Evolutionary conservation across 2,329 filamentous ascomycete genomes (phyloP).

Genomic region (Fusarium bulbicola): DNA sequence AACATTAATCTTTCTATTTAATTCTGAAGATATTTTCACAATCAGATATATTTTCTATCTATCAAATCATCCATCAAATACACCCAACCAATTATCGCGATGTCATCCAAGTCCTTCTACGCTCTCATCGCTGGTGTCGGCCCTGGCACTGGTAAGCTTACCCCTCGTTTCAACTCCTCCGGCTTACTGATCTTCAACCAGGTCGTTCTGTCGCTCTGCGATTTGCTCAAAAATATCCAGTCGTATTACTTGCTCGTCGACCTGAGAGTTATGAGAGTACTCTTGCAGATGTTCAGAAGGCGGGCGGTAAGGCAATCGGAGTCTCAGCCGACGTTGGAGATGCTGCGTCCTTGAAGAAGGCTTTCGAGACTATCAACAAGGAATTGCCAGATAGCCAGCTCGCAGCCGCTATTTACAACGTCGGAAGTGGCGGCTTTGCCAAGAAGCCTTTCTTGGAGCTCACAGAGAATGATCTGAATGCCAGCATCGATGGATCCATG

Average conservation of each 20-base stretch:
- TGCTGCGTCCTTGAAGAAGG: slow-evolving; percentile 58
- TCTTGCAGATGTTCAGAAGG: slow-evolving; percentile 72
- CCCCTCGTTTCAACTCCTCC: background rate
- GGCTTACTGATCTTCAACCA: slow-evolving; percentile 20
- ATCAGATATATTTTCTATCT: background rate
- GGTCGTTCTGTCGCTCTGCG: slow-evolving; percentile 62
- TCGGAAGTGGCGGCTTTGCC: slow-evolving; percentile 58
- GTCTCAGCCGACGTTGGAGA: slow-evolving; percentile 64
- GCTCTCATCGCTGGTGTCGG: slow-evolving; percentile 77
- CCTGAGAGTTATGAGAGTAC: slow-evolving; percentile 72
- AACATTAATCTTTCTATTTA: background rate
- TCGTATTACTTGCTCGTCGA: slow-evolving; percentile 77
- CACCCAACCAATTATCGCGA: background rate
- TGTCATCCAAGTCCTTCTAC: slow-evolving; percentile 58
- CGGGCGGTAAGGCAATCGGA: slow-evolving; percentile 75
- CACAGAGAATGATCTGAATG: slow-evolving; percentile 59
- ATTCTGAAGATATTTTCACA: background rate
- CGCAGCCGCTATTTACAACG: slow-evolving; percentile 77
- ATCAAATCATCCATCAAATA: background rate
- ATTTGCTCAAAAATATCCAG: slow-evolving; percentile 73
- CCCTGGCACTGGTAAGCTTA: slow-evolving; percentile 65
- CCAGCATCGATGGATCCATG: slow-evolving; percentile 58
- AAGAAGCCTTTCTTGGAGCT: slow-evolving; percentile 68
- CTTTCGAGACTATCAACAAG: slow-evolving; percentile 69
- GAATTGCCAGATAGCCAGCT: slow-evolving; percentile 65